Evolutionary conservation across 177 flowering plant genomes (phyloP).

Genomic region (Tripterygium wilfordii): DNA sequence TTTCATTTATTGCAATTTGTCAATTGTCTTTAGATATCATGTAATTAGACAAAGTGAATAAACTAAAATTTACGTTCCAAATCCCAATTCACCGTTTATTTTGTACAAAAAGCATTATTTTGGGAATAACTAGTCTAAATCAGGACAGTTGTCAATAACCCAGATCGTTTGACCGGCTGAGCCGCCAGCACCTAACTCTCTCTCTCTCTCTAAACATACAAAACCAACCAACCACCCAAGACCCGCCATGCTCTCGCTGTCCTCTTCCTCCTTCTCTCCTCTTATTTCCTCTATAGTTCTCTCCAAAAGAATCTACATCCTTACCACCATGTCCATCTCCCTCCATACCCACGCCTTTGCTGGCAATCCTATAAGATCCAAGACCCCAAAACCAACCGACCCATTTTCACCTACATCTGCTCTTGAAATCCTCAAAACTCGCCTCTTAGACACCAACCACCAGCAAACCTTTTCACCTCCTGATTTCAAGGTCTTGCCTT

Average conservation of each 20-base stretch:
- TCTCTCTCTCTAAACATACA: neutral
- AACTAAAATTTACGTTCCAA: no score
- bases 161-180: no score
- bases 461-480: conserved; percentile 20
- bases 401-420: conserved; percentile 45
- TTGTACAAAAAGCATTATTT: no score
- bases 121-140: no score
- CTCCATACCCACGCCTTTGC: conserved; percentile 49
- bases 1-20: no score
- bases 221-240: no score
- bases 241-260: conserved; percentile 25
- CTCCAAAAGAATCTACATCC: conserved; percentile 11
- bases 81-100: no score
- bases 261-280: conserved; percentile 5
- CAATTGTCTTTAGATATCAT: no score
- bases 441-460: conserved; percentile 20
- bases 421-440: conserved; percentile 39
- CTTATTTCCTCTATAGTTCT: conserved; percentile 4
- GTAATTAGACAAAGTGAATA: no score
- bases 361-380: conserved; percentile 48
- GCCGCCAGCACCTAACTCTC: conserved; percentile 10
- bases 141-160: no score
- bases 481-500: conserved; percentile 46
- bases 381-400: conserved; percentile 40
- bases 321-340: conserved; percentile 38